These are phyloP conservation scores for Penicillium tannophilum DNA, from an alignment of 495 filamentous ascomycete genomes.

Conservation along the genomic window DNA sequence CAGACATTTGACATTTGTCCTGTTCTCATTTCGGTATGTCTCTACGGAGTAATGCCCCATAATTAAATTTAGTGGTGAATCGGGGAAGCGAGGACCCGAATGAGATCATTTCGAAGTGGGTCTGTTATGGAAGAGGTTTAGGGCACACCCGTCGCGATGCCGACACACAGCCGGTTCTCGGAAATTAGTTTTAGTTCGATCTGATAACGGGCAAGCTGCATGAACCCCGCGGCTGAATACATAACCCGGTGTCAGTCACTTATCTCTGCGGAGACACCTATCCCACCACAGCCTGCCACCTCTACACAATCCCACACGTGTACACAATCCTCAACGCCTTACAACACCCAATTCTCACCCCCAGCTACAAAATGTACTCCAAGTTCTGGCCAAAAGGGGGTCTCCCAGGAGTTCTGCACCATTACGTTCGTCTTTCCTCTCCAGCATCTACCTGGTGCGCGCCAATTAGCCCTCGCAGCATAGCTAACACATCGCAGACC, in stretches of 20 bases:
- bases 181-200: slow-evolving; percentile 13
- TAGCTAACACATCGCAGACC: slow-evolving; percentile 29
- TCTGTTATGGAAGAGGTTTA: not conserved
- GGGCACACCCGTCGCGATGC: slow-evolving; percentile 3
- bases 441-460: not conserved
- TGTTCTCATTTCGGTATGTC: too few relatives aligned
- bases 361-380: slow-evolving; percentile 35
- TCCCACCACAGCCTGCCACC: too few relatives aligned
- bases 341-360: not conserved
- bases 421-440: slow-evolving; percentile 42
- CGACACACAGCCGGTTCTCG: slow-evolving; percentile 4
- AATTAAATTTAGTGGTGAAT: not conserved
- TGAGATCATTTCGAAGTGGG: slow-evolving; percentile 6
- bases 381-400: slow-evolving; percentile 54
- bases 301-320: not conserved
- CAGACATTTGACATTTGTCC: too few relatives aligned
- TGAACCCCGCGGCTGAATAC: slow-evolving; percentile 8
- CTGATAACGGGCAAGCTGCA: slow-evolving; percentile 13
- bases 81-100: not conserved
- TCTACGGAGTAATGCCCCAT: not conserved
- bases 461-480: not conserved
- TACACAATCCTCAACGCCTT: not conserved
- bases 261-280: not conserved
- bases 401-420: slow-evolving; percentile 58
- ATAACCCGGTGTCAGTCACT: not conserved